Evolutionary conservation across 345 rosid species (phyloP).

Genomic region (Pugionium cornutum): DNA sequence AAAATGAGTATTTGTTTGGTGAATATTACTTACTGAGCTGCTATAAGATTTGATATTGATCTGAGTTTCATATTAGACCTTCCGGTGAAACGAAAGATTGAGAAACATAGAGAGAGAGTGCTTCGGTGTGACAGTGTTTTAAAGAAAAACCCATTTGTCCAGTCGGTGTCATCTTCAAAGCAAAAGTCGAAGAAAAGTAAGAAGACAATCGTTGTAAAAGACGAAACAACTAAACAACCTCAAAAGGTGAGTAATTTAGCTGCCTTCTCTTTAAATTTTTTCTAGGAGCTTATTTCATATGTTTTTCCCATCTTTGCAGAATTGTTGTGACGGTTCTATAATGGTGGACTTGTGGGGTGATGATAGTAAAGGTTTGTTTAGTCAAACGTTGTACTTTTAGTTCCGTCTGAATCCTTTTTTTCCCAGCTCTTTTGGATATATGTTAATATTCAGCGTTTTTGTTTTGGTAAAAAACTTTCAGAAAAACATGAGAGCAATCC

Average conservation of each 20-base stretch:
- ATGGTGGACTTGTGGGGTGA: slow-evolving; percentile 72
- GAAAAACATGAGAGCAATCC: slow-evolving; percentile 46
- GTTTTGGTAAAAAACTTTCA: slow-evolving; percentile 33
- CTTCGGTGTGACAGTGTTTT: slow-evolving; percentile 66
- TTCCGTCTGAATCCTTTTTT: neutral
- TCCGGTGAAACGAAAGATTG: slow-evolving; percentile 76
- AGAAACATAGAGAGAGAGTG: slow-evolving; percentile 72
- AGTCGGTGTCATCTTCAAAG: slow-evolving; percentile 63
- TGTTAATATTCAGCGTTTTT: neutral
- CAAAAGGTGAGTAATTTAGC: slow-evolving; percentile 44
- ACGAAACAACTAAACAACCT: slow-evolving; percentile 38
- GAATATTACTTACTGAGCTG: too few relatives aligned
- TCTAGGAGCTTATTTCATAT: slow-evolving; percentile 12
- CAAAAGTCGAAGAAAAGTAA: slow-evolving; percentile 48
- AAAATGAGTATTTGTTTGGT: neutral
- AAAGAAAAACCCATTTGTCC: slow-evolving; percentile 76
- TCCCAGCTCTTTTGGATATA: neutral
- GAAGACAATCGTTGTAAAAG: slow-evolving; percentile 30
- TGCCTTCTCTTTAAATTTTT: neutral
- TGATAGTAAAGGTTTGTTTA: slow-evolving; percentile 62
- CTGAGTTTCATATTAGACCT: slow-evolving; percentile 49
- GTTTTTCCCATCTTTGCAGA: slow-evolving; percentile 40
- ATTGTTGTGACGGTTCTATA: slow-evolving; percentile 43
- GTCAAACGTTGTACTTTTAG: neutral
- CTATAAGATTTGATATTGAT: neutral